Evolutionary conservation across 345 rosid genomes (phyloP), one percentile per base, ranked within the genome.

Genomic region (Syzygium jambos): DNA sequence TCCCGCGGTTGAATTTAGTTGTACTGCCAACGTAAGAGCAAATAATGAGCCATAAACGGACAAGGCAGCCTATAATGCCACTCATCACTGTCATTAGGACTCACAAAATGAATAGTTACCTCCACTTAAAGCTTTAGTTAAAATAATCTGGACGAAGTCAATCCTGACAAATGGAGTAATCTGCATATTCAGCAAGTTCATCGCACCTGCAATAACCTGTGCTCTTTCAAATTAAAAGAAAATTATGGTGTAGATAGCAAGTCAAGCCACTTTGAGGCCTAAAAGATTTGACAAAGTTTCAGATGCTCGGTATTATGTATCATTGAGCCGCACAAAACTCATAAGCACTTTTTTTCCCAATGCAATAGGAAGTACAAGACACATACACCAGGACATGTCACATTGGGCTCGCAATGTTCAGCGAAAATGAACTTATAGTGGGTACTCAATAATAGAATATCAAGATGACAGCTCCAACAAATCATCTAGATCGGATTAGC

Each of bases 161-260:
- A 94, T 93, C 92, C 99, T 93, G 87, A 96, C 88, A 91, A 89
- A 98, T 38, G 99, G 96, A 88, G 97, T 93, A 89, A 96, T 95
- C 87, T 84, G 88, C 95, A 95, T 86, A 90, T 92, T 93, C 85
- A 97, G 96, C 57, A 90, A 86, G 89, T 91, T 90, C 96, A 97
- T 92, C 84, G 93, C 98, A 85, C 99, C 99, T 78, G 98, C 95
- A 91, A 96, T 87, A 78, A 95, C 96, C 98, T 97, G 95, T 90
- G 89, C 85, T 87, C 63, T 59, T 87, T 87, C 92, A 90, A 57
- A 91, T 92, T 89, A 91, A 87, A 38, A 80, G 84, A 46, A 87
- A 29, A 53, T 68, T 27, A 30, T n/a, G n/a, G 17, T 52, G 52
- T 30, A 29, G 61, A 43, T 12, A 54, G 30, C 43, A 54, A 51